Evolutionary conservation across 495 filamentous ascomycete species (phyloP).

Genomic region (Hypoxylon cercidicola): DNA sequence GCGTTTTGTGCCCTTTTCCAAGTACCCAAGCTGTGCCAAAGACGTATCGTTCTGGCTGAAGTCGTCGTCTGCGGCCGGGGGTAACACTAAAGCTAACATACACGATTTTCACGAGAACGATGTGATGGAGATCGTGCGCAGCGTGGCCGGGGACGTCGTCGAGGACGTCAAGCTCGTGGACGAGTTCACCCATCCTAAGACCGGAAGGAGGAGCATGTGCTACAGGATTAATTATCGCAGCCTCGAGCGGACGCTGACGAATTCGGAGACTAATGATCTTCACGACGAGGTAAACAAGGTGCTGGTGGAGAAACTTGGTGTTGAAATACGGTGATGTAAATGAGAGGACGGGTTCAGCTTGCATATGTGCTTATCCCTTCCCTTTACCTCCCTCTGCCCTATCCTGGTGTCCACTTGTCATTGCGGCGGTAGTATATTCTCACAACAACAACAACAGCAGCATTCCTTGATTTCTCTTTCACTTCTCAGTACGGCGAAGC

Average conservation of each 20-base stretch:
- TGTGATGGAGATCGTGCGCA: conserved; percentile 91
- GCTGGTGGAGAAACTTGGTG: conserved; percentile 75
- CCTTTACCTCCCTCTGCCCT: neutral
- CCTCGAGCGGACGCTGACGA: conserved; percentile 87
- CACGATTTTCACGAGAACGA: conserved; percentile 89
- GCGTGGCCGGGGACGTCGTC: conserved; percentile 79
- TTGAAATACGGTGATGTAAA: conserved; percentile 75
- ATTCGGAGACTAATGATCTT: conserved; percentile 77
- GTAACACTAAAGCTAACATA: conserved; percentile 53
- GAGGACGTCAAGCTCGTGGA: conserved; percentile 86
- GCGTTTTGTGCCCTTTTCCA: conserved; percentile 86
- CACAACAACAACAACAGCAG: neutral
- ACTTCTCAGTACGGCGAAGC: conserved; percentile 1
- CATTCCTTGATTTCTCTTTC: neutral
- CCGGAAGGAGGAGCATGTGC: conserved; percentile 81
- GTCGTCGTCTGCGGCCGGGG: conserved; percentile 63
- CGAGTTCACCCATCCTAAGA: conserved; percentile 90
- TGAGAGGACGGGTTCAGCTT: neutral
- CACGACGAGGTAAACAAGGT: conserved; percentile 72
- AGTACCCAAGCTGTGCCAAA: conserved; percentile 85
- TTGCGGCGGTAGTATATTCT: conserved; percentile 1
- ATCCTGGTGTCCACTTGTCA: neutral
- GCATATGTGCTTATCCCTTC: neutral
- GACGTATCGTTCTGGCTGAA: conserved; percentile 95
- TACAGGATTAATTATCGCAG: conserved; percentile 94